Conservation (phyloP, 108 stramenopile species). For the Mayamaea pseudoterrestris region DNA sequence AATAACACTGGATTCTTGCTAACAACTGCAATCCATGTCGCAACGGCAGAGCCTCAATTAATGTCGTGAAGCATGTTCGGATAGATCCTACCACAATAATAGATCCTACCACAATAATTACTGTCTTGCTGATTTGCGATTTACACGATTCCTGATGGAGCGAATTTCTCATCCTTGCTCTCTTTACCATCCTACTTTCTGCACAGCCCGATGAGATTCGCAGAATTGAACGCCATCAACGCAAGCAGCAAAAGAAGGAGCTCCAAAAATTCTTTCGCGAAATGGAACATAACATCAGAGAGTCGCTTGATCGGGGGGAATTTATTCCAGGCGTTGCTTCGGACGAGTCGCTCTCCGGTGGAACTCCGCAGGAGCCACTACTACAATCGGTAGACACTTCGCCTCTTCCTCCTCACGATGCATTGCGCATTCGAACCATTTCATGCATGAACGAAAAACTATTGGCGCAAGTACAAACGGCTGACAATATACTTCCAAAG, state of each 20-base stretch:
- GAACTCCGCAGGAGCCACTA: slow-evolving; percentile 1
- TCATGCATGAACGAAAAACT: slow-evolving; percentile 49
- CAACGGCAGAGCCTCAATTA: no score
- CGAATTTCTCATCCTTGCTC: neutral
- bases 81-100: no score
- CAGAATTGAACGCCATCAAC: slow-evolving; percentile 13
- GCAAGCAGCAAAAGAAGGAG: slow-evolving; percentile 9
- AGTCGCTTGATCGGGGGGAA: slow-evolving; percentile 21
- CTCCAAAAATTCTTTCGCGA: slow-evolving; percentile 24
- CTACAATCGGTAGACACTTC: neutral
- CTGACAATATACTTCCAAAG: neutral
- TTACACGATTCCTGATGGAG: neutral
- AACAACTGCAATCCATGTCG: no score
- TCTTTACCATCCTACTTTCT: neutral
- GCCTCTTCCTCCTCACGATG: neutral
- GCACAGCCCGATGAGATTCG: slow-evolving; percentile 15
- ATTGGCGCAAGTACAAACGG: slow-evolving; percentile 20
- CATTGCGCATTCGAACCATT: slow-evolving; percentile 36
- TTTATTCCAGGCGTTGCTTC: slow-evolving; percentile 20
- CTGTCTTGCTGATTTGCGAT: neutral
- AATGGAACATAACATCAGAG: slow-evolving; percentile 28
- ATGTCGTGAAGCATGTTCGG: no score
- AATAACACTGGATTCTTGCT: no score
- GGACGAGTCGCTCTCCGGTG: neutral
- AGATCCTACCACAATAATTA: no score